Conservation (phyloP, 164 flowering plant genomes). For the Sextonia rubra region DNA sequence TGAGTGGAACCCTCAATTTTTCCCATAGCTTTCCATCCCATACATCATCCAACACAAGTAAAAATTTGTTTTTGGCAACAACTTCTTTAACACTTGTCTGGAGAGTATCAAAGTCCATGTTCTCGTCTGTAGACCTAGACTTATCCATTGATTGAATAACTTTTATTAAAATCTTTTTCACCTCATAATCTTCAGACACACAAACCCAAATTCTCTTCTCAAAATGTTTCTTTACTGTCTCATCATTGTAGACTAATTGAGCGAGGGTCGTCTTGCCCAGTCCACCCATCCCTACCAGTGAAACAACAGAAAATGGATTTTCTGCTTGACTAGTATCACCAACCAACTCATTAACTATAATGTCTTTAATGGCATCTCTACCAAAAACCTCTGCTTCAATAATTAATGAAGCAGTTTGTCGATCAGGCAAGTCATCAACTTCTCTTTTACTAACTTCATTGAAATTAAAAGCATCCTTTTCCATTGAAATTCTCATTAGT, state of each 20-base stretch:
- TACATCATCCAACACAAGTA: slow-evolving; percentile 21
- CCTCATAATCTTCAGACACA: slow-evolving; percentile 14
- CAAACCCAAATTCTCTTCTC: slow-evolving; percentile 13
- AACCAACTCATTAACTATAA: slow-evolving; percentile 1
- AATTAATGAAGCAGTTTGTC: background rate
- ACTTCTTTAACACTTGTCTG: background rate
- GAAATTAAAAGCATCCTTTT: background rate
- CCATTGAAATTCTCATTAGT: background rate
- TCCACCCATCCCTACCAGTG: slow-evolving; percentile 19
- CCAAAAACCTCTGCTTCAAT: slow-evolving; percentile 5
- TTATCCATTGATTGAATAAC: background rate
- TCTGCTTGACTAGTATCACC: slow-evolving; percentile 2
- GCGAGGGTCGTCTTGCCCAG: slow-evolving; percentile 19
- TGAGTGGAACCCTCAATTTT: background rate
- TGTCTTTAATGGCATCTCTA: background rate
- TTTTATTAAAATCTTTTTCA: background rate
- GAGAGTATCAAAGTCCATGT: no score
- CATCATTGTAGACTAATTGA: slow-evolving; percentile 14
- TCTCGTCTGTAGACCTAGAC: no score
- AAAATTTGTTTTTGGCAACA: background rate
- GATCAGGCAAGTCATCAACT: background rate
- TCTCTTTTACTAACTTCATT: background rate
- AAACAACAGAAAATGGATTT: background rate
- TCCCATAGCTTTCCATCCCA: slow-evolving; percentile 7
- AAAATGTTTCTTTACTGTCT: background rate